These are phyloP conservation scores for Kondoa subrosea DNA, from an alignment of 768 basidiomycete genomes.

Conservation along the genomic window DNA sequence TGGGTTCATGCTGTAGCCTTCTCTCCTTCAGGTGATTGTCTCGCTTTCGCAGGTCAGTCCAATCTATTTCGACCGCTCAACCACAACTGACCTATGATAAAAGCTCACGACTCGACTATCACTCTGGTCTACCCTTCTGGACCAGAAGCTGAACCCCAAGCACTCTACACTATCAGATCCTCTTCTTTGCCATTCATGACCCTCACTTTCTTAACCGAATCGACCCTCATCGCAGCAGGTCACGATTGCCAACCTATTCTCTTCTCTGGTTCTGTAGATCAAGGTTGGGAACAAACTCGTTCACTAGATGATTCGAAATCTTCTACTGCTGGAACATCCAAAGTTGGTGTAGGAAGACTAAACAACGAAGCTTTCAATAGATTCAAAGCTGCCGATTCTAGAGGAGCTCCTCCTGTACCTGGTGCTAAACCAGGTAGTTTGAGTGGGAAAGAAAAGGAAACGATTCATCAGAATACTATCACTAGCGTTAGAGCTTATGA, in stretches of 20 bases:
- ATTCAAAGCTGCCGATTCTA: slow-evolving; percentile 77
- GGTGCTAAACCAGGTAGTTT: slow-evolving; percentile 18
- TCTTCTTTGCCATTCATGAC: slow-evolving; percentile 66
- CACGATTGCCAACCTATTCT: slow-evolving; percentile 94
- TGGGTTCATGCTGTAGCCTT: slow-evolving; percentile 96
- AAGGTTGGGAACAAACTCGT: slow-evolving; percentile 61
- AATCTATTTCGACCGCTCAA: not conserved
- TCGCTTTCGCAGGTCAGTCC: slow-evolving; percentile 86
- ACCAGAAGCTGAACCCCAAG: slow-evolving; percentile 37
- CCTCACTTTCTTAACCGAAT: slow-evolving; percentile 69
- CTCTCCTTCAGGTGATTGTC: slow-evolving; percentile 83
- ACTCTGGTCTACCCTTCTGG: slow-evolving; percentile 74
- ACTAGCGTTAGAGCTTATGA: slow-evolving; percentile 73
- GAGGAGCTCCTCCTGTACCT: slow-evolving; percentile 40
- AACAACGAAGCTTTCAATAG: slow-evolving; percentile 87
- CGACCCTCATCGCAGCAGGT: slow-evolving; percentile 70
- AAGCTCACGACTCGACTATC: slow-evolving; percentile 90
- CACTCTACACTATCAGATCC: slow-evolving; percentile 55
- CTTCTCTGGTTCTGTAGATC: slow-evolving; percentile 50
- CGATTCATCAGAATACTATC: slow-evolving; percentile 96
- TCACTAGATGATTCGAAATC: slow-evolving; percentile 61
- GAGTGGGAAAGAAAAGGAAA: slow-evolving; percentile 41
- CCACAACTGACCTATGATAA: not conserved
- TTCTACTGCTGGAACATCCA: slow-evolving; percentile 37
- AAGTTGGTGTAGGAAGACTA: slow-evolving; percentile 47